Conservation (phyloP, 176 grass and related monocot species). For the Microstegium vimineum region DNA sequence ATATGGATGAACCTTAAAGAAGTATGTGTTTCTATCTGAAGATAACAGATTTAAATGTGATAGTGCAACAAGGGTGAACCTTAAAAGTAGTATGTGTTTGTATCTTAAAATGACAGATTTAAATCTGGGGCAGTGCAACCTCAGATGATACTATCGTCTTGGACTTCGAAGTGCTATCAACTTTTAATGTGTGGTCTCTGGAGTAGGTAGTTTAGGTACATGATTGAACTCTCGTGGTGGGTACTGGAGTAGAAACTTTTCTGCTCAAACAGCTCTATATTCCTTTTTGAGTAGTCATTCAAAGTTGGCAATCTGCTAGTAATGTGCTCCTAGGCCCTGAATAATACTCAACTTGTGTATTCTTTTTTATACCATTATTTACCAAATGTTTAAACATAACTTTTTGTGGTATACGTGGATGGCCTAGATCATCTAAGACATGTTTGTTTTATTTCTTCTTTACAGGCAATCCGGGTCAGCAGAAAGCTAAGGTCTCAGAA, state of each 20-base stretch:
- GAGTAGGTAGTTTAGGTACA: neutral
- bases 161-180: neutral
- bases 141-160: neutral
- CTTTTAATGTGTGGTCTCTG: neutral
- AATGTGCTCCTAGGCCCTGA: neutral
- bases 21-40: neutral
- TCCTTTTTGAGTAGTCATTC: constrained; percentile 1
- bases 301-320: neutral
- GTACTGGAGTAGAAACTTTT: constrained; percentile 1
- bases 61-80: neutral
- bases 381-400: neutral
- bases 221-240: neutral
- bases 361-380: neutral
- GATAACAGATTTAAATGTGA: neutral
- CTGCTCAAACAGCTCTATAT: neutral
- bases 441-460: constrained; percentile 5
- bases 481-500: constrained; percentile 82
- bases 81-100: neutral
- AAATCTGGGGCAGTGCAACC: neutral
- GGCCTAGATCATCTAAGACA: neutral
- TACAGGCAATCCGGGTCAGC: constrained; percentile 87
- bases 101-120: neutral
- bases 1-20: neutral
- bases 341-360: neutral
- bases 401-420: neutral